Conservation (phyloP, 441 rosid genomes). For the Erodium trifolium region DNA sequence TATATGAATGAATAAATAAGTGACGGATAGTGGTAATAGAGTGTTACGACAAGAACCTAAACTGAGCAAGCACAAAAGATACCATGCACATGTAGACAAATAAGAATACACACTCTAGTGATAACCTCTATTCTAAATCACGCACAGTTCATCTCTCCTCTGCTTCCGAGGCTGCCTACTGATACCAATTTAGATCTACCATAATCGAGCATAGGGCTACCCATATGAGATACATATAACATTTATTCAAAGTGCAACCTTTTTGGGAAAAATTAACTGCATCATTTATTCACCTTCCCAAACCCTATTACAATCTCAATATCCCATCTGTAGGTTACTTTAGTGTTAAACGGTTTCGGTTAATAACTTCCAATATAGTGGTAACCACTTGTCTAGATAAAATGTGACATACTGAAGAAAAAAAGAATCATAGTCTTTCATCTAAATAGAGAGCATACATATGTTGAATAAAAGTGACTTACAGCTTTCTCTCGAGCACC, state of each 20-base stretch:
- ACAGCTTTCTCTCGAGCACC: conserved; percentile 97
- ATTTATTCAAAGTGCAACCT: not conserved
- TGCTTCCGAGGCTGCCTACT: too few species aligned
- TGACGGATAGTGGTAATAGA: conserved; percentile 1
- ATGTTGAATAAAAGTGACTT: conserved; percentile 33
- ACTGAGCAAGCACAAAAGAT: not conserved
- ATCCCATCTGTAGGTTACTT: not conserved
- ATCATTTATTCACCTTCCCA: not conserved
- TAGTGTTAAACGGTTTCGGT: not conserved
- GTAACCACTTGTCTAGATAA: not conserved
- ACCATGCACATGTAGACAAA: not conserved
- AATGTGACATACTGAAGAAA: conserved; percentile 7
- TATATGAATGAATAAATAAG: not conserved
- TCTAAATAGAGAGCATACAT: conserved; percentile 7
- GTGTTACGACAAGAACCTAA: conserved; percentile 1
- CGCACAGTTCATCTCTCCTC: too few species aligned
- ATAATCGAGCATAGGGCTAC: not conserved
- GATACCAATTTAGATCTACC: not conserved
- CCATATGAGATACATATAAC: not conserved
- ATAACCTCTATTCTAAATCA: too few species aligned
- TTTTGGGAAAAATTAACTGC: not conserved
- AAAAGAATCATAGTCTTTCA: conserved; percentile 8
- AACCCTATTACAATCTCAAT: not conserved
- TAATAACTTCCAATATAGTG: not conserved
- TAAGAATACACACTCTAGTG: too few species aligned